Evolutionary conservation across 257 asterid species (phyloP).

Genomic region (Nicotiana attenuata): DNA sequence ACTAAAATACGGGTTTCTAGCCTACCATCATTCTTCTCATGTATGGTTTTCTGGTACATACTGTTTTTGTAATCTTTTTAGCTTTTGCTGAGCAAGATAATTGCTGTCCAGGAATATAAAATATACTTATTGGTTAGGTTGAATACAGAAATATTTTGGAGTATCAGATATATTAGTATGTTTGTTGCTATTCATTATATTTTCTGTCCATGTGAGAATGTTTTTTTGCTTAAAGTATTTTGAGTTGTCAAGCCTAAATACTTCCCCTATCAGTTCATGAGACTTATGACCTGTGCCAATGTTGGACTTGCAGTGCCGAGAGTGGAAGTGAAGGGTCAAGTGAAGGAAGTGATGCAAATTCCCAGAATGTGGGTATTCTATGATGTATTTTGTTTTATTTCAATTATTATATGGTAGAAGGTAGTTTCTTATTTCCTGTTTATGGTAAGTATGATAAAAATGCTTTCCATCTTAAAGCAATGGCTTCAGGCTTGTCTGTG

Average conservation of each 20-base stretch:
- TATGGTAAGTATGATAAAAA: background rate
- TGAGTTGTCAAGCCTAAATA: background rate
- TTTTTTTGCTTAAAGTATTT: background rate
- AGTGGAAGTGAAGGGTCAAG: constrained; percentile 90
- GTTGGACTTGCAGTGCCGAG: constrained; percentile 62
- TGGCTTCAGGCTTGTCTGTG: background rate
- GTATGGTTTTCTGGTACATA: background rate
- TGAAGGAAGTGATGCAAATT: constrained; percentile 85
- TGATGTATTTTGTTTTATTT: background rate
- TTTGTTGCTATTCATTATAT: background rate
- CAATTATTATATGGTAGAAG: background rate
- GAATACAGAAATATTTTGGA: background rate
- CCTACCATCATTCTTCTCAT: background rate
- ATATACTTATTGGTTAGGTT: background rate
- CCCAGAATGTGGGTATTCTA: constrained; percentile 67
- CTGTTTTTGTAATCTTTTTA: background rate
- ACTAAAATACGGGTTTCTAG: no score
- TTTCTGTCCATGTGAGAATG: background rate
- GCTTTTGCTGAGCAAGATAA: background rate
- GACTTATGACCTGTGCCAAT: constrained; percentile 5
- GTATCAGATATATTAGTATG: background rate
- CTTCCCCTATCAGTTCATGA: constrained; percentile 4
- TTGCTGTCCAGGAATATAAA: constrained; percentile 1
- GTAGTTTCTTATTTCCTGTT: background rate
- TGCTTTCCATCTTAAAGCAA: background rate